Base-by-base conservation (phyloP, 1,139 yeast genomes). In the Candida anutae region DNA sequence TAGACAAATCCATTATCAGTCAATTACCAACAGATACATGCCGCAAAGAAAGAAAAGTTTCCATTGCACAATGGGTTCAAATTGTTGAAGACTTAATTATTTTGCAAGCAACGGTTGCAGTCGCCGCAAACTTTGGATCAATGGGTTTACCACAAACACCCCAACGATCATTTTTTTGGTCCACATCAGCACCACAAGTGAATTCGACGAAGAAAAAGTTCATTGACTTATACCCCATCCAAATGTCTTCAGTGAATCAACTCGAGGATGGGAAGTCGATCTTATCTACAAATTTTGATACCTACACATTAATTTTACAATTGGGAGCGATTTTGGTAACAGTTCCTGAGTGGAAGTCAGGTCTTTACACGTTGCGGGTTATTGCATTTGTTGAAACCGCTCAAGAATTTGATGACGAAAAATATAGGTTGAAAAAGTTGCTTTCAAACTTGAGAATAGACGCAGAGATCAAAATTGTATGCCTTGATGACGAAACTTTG, bases 211-310 rank as follows among this genome's bases (percentile, higher is more conserved):
- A 44, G 1, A 69, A 66, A 36, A 67, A 69, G 34, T 79, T 60
- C 39, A 85, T 90, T 43, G 98, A 90, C 49, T 57, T 90, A 25
- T 90, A 90, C 50, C 98, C 98, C 0, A 87, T 90, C 42, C 98
- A 90, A 46, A 90, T 90, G 95, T 78, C 94, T 5, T 90, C 94
- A 1, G 75, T 78, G 28, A 72, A 81, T 32, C 67, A 71, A 28
- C 72, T 76, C 30, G 72, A 69, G 21, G 68, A 72, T 32, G 90
- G 90, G 6, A 72, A 74, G 32, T 73, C 82, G 11, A 77, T 84
- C 1, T 50, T 80, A 35, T 80, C 95, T 0, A 84, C 95, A 1
- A 90, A 90, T 46, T 85, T 90, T 48, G 98, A 90, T 49, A 90
- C 98, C 0, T 90, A 87, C 46, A 88, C 97, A 0, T 67, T 90